Evolutionary conservation across 192 early-diverging fungal species (phyloP).

Genomic region (Gigaspora rosea): DNA sequence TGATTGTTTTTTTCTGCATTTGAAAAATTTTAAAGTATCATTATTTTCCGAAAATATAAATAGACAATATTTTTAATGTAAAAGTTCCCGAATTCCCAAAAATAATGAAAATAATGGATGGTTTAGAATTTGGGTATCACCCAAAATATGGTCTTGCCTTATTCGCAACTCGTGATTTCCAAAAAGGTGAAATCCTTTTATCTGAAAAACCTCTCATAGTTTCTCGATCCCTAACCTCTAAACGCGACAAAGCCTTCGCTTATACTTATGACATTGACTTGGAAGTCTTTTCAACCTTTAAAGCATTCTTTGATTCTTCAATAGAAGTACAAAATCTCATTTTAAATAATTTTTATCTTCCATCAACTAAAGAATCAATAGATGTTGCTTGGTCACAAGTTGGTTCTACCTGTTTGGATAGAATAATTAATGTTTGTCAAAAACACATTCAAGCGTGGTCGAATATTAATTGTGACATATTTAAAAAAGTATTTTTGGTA

Average conservation of each 20-base stretch:
- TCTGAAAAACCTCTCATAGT: conserved; percentile 4
- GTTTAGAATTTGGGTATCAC: neutral
- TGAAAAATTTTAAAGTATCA: too few species aligned
- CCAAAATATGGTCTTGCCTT: neutral
- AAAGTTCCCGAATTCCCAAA: too few species aligned
- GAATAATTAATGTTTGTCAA: neutral
- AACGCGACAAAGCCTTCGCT: neutral
- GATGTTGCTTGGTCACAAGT: neutral
- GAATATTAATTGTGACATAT: neutral
- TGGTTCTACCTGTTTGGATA: neutral
- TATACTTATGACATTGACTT: neutral
- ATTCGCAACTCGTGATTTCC: conserved; percentile 3
- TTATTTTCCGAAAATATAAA: too few species aligned
- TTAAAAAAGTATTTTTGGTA: neutral
- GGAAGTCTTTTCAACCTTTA: neutral
- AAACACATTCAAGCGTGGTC: neutral
- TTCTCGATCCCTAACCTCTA: neutral
- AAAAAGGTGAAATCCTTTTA: conserved; percentile 1
- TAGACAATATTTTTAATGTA: too few species aligned
- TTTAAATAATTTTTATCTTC: conserved; percentile 14
- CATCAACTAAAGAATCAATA: neutral
- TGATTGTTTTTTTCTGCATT: too few species aligned
- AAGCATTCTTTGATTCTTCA: conserved; percentile 3
- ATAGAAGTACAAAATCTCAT: neutral
- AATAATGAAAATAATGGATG: neutral